Evolutionary conservation across 306 rosid genomes (phyloP), one percentile per base, ranked within the genome.

Genomic region (Begonia loranthoides): DNA sequence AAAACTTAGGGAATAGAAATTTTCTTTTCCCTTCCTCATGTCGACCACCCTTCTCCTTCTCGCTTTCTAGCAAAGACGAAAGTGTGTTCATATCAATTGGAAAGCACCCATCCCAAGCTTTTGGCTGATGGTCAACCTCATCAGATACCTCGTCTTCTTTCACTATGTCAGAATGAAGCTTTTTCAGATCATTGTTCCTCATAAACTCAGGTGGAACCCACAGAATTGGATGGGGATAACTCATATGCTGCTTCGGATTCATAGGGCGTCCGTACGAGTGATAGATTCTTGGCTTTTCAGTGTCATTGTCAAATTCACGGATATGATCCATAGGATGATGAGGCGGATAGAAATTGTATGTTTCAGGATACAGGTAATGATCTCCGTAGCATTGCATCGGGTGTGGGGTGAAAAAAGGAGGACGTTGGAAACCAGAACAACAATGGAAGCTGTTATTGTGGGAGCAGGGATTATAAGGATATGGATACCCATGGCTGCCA

Each of bases 241-340:
- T 68, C 21, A 39, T 64, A 55, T 49, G 46, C 59, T 76, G 36
- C 9, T 28, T 43, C 12, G 47, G 14, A n/a, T 43, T 43, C 15
- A 10, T 67, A 52, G 78, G 70, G 70, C 89, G 78, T 1, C 78
- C 81, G 53, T 83, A 82, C 34, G 84, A 89, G 56, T 73, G 87
- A 50, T 57, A 49, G 5, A 40, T 67, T 39, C 54, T 40, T 0
- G 73, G 68, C 81, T 55, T 49, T 40, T 13, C 52, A 63, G 77
- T 84, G 40, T 77, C 97, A 49, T 66, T 76, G 33, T 79, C 95
- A 41, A 70, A 84, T 49, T 28, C 36, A 7, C 73, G 45, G 4
- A 93, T 84, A 50, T 65, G 47, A 56, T 84, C 83, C 73, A 63
- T 59, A 9, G 60, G 41, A 15, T 67, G 72, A 60, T 70, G 74